These are phyloP conservation scores for Tephrocybe sp. DNA, from an alignment of 768 basidiomycete species.

Conservation along the genomic window DNA sequence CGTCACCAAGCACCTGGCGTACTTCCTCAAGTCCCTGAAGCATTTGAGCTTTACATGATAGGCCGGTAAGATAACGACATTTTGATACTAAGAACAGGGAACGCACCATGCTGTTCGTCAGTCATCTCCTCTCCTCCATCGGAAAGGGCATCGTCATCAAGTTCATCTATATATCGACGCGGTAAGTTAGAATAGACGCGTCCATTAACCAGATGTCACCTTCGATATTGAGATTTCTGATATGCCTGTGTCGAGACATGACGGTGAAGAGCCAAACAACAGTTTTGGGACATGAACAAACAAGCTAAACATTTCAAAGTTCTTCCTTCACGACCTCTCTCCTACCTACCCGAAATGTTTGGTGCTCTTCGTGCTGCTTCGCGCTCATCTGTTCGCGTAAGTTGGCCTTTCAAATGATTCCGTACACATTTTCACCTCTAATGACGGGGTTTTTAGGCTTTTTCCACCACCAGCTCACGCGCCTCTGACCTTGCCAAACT, in stretches of 20 bases:
- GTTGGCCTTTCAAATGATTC: constrained; percentile 19
- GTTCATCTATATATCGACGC: constrained; percentile 59
- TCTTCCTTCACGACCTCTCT: background rate
- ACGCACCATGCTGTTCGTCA: constrained; percentile 74
- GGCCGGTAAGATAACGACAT: too few relatives aligned
- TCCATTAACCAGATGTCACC: constrained; percentile 36
- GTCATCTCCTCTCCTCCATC: constrained; percentile 78
- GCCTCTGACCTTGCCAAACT: constrained; percentile 70
- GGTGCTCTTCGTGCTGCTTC: constrained; percentile 42
- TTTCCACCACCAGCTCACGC: constrained; percentile 57
- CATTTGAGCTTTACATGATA: constrained; percentile 52
- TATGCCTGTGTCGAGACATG: constrained; percentile 92
- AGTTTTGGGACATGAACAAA: constrained; percentile 13
- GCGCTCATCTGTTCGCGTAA: constrained; percentile 46
- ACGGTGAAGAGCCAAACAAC: constrained; percentile 6
- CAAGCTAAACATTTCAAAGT: constrained; percentile 2
- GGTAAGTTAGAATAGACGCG: constrained; percentile 1
- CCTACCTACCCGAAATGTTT: too few relatives aligned
- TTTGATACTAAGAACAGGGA: too few relatives aligned
- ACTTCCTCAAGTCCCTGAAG: constrained; percentile 69
- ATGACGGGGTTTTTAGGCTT: constrained; percentile 41
- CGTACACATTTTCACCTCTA: constrained; percentile 1
- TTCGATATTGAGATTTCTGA: constrained; percentile 81
- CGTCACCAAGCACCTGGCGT: constrained; percentile 62
- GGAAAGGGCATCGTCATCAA: constrained; percentile 77